Base-by-base conservation (phyloP, 169 alveolate species). In the Amoebophrya sp. region DNA sequence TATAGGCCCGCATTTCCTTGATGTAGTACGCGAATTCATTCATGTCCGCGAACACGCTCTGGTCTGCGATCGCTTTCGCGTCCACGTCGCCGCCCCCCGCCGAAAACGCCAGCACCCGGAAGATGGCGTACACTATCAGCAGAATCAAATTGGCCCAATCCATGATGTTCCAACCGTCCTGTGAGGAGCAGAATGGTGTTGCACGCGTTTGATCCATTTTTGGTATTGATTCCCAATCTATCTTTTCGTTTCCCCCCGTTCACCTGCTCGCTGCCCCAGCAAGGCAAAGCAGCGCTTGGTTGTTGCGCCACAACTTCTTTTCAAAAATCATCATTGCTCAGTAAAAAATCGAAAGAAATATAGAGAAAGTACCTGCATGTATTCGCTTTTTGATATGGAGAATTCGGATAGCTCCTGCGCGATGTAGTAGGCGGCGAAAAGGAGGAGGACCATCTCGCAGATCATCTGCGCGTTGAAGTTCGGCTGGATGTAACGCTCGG, bases 141-240 rank as follows among this genome's bases (percentile, higher is more conserved):
- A 88, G 90, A 0, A 88, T 41, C 41, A 88, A 41, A n/a, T 88
- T 88, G 0, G 90, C 70, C 90, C 90, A 88, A 40, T 88, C 70
- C 40, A 88, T 29, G 0, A 88, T 38, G 70, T 42, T 88, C 90
- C 90, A 88, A 0, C 90, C 69, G 70, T 88, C 70, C 50, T 38
- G 45, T 23, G 78, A 7, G 78, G 4, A n/a, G n/a, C n/a, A n/a
- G n/a, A n/a, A n/a, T n/a, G n/a, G n/a, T n/a, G n/a, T n/a, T n/a
- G n/a, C n/a, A n/a, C n/a, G n/a, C n/a, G n/a, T n/a, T n/a, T n/a
- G n/a, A n/a, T n/a, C n/a, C n/a, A n/a, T n/a, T n/a, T n/a, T n/a
- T n/a, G n/a, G n/a, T n/a, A n/a, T n/a, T n/a, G n/a, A n/a, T n/a
- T n/a, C n/a, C n/a, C n/a, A n/a, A n/a, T n/a, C n/a, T n/a, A n/a